Percentiles rank a stretch among this genome's conserved stretches.
Conservation (phyloP, 345 rosid genomes). For the Crucihimalaya himalaica region DNA sequence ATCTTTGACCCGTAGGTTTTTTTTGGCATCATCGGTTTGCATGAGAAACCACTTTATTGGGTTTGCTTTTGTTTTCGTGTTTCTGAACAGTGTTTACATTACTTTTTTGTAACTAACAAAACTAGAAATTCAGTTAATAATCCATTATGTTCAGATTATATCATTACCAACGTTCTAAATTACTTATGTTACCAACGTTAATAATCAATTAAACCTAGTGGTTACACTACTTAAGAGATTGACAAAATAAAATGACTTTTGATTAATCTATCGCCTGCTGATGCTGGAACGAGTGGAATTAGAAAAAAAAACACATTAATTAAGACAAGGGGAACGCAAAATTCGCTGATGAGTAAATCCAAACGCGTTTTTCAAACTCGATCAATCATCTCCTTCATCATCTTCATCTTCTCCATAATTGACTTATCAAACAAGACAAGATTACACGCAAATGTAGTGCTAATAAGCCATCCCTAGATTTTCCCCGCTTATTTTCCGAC, state of each 20-base stretch:
- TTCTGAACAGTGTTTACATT: conserved; percentile 16
- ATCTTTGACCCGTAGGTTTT: conserved; percentile 23
- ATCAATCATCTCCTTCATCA: conserved; percentile 28
- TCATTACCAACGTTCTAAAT: too few relatives aligned
- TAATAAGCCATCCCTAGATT: conserved; percentile 3
- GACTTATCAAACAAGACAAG: conserved; percentile 15
- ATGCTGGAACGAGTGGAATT: conserved; percentile 24
- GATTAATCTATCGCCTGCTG: conserved; percentile 6
- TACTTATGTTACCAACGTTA: not conserved
- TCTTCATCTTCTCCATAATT: conserved; percentile 28
- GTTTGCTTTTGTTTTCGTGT: too few relatives aligned
- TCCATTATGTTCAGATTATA: not conserved
- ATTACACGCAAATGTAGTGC: conserved; percentile 22
- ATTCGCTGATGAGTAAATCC: conserved; percentile 27
- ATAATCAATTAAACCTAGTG: not conserved
- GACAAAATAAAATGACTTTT: not conserved
- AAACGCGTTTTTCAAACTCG: conserved; percentile 32
- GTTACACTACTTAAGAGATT: not conserved
- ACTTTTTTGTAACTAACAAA: conserved; percentile 28
- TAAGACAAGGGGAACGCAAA: conserved; percentile 33
- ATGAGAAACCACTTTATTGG: conserved; percentile 20
- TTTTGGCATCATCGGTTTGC: conserved; percentile 31
- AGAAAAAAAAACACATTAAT: not conserved
- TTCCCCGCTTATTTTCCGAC: conserved; percentile 26
- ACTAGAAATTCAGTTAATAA: conserved; percentile 17